Evolutionary conservation across 2,329 filamentous ascomycete genomes (phyloP), one percentile per base, ranked within the genome.

Genomic region (Hymenoscyphus scutula): DNA sequence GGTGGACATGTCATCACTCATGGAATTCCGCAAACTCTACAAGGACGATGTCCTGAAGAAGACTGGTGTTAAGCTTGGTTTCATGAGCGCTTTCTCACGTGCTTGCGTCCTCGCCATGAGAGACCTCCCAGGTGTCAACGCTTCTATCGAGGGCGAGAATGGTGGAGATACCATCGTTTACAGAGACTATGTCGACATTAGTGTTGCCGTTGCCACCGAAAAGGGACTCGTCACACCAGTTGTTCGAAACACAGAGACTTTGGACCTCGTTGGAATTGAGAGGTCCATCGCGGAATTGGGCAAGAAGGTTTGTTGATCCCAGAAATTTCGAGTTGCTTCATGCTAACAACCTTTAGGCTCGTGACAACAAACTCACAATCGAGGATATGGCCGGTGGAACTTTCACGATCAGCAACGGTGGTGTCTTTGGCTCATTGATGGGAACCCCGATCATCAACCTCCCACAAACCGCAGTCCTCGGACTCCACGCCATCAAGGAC

Each of bases 321-420:
- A 32, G 23, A 30, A 32, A 29, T 30, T 29, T 10, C 45, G 38
- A 23, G 58, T 30, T 38, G 54, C 6, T 55, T 32, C 57, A 5
- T 32, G 61, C 67, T 65, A 64, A 65, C 51, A 58, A 60, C 32
- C 62, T 27, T 15, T 68, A 93, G 91, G 95, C 95, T 67, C 91
- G 95, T 67, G 93, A 97, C 75, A 89, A 90, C 77, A 98, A 98
- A 81, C 85, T 99, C 69, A 98, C 95, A 2, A 97, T 99, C 72
- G 95, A 99, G 80, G 95, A 99, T 76, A 97, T 99, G 92, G 95
- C 95, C 64, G 95, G 95, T 64, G 95, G 95, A 68, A 97, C 94
- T 38, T 99, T 97, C 78, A 98, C 95, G 65, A 97, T 97, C 81
- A 95, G 90, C 82, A 98, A 97, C 76, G 90, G 95, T 63, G 95